These are phyloP conservation scores for Aspergillus tanneri DNA, from an alignment of 2,329 filamentous ascomycete species.

Conservation along the genomic window DNA sequence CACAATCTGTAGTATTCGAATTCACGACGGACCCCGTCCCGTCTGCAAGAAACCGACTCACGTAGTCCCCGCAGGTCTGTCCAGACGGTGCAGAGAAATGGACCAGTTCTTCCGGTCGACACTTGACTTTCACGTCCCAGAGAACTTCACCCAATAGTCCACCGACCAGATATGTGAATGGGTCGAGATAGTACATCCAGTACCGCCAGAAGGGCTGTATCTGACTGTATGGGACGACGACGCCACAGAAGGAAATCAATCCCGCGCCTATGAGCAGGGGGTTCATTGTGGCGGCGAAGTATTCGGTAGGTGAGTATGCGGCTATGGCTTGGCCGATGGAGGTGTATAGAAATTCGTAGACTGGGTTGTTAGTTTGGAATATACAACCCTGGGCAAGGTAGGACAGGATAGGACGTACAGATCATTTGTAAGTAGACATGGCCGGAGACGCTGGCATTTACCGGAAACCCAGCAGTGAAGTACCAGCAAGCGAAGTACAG, in stretches of 20 bases:
- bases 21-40: constrained; percentile 34
- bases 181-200: constrained; percentile 48
- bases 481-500: constrained; percentile 57
- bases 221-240: constrained; percentile 38
- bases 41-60: constrained; percentile 31
- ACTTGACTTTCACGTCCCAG: constrained; percentile 42
- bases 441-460: constrained; percentile 32
- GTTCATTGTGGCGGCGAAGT: constrained; percentile 60
- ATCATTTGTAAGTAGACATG: constrained; percentile 44
- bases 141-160: constrained; percentile 39
- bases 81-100: constrained; percentile 28
- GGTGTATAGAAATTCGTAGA: constrained; percentile 46
- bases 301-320: constrained; percentile 61
- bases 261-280: constrained; percentile 53
- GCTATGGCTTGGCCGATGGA: constrained; percentile 52
- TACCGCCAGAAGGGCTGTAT: constrained; percentile 45
- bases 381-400: no score
- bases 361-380: constrained; percentile 22
- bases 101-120: constrained; percentile 33
- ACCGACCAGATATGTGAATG: constrained; percentile 45
- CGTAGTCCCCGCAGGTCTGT: constrained; percentile 37
- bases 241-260: constrained; percentile 42
- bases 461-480: constrained; percentile 53
- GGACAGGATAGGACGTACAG: constrained; percentile 22
- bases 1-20: constrained; percentile 28